A percentile compares a stretch with the other conserved stretches of the same genome.
Conservation (phyloP, 352 stramenopile genomes). For the Phytophthora pini region DNA sequence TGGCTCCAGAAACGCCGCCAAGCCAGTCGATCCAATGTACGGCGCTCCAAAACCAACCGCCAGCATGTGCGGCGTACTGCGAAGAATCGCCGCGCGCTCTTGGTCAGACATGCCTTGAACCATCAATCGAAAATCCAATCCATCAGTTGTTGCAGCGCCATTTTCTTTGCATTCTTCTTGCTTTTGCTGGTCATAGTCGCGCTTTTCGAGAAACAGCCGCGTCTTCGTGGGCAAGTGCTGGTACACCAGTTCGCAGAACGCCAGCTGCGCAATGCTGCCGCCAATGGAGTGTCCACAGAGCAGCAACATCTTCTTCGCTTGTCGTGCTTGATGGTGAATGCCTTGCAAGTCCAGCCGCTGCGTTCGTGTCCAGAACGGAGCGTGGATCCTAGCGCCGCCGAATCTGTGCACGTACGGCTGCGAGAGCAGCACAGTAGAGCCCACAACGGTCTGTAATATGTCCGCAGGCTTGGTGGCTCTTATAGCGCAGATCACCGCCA, state of each 20-base stretch:
- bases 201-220: constrained; percentile 63
- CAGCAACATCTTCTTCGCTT: constrained; percentile 67
- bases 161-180: constrained; percentile 24
- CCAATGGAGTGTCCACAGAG: constrained; percentile 86
- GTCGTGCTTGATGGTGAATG: constrained; percentile 53
- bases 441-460: constrained; percentile 72
- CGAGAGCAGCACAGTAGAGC: constrained; percentile 67
- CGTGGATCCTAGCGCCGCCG: constrained; percentile 75
- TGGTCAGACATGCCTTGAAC: constrained; percentile 26
- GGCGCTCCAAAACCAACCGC: constrained; percentile 82
- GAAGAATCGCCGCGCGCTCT: constrained; percentile 29
- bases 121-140: constrained; percentile 32
- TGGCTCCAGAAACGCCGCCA: constrained; percentile 54
- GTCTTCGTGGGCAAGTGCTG: constrained; percentile 60
- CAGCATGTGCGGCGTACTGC: constrained; percentile 57
- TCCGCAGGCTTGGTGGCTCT: constrained; percentile 64
- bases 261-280: constrained; percentile 84
- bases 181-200: constrained; percentile 65
- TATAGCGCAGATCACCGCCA: constrained; percentile 71
- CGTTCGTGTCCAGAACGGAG: constrained; percentile 78
- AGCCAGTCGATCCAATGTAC: constrained; percentile 63
- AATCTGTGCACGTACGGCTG: constrained; percentile 78
- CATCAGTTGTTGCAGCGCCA: constrained; percentile 12
- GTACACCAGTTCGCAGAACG: constrained; percentile 78
- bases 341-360: constrained; percentile 62